phyloP scores from a whole-genome alignment of 208 protist genomes.

The Leptomonas pyrrhocoris region DNA sequence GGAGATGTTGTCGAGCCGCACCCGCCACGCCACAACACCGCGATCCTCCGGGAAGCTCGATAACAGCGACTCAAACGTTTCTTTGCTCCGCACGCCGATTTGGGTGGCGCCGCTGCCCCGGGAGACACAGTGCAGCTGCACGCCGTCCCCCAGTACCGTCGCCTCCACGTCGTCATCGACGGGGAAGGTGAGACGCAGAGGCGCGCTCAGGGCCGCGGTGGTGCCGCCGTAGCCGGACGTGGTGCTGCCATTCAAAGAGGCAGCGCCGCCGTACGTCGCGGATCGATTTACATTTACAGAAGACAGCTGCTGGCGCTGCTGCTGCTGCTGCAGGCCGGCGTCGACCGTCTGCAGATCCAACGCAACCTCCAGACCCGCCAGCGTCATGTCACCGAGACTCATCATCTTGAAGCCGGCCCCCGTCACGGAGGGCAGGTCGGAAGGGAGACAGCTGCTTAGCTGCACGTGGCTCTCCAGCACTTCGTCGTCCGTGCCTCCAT shows the following conservation, averaged over 20 bases:
- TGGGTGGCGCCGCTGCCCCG: constrained; percentile 41
- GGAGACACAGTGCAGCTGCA: constrained; percentile 66
- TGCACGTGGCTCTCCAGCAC: constrained; percentile 56
- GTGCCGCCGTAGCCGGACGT: constrained; percentile 2
- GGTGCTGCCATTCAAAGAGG: constrained; percentile 13
- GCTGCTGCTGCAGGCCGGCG: not conserved
- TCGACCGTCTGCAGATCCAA: constrained; percentile 60
- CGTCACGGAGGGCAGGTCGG: constrained; percentile 46
- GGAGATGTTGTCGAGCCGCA: constrained; percentile 66
- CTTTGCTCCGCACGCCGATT: constrained; percentile 83
- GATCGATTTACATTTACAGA: constrained; percentile 1
- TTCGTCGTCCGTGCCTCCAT: constrained; percentile 66
- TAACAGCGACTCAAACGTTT: constrained; percentile 54
- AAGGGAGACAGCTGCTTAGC: constrained; percentile 35
- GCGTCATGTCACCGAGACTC: constrained; percentile 50
- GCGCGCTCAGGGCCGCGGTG: not conserved
- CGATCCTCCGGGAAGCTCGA: constrained; percentile 52
- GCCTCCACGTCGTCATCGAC: constrained; percentile 73
- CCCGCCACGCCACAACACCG: constrained; percentile 65
- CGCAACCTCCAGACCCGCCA: constrained; percentile 49
- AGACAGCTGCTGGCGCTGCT: constrained; percentile 8
- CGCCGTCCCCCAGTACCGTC: constrained; percentile 49
- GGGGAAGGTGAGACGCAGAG: constrained; percentile 61
- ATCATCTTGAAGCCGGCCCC: constrained; percentile 69
- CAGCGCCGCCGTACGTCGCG: not conserved